Conservation (phyloP, 306 rosid genomes). For the Hippophae rhamnoides region DNA sequence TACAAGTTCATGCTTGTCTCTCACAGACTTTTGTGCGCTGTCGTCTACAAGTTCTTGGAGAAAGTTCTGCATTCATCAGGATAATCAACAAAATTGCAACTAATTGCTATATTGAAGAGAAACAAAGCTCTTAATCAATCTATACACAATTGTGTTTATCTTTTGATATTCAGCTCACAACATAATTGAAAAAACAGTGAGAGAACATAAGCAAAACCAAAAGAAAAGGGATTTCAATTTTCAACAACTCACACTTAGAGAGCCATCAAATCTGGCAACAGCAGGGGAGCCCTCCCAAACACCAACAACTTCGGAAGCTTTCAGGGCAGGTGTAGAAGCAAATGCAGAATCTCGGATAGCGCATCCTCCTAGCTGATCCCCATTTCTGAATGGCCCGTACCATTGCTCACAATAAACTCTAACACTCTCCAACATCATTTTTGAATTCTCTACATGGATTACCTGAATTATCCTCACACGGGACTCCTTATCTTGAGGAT, state of each 20-base stretch:
- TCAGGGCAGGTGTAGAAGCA: slow-evolving; percentile 57
- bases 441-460: slow-evolving; percentile 29
- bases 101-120: neutral
- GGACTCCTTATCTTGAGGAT: too few relatives aligned
- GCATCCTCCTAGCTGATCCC: slow-evolving; percentile 95
- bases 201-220: slow-evolving; percentile 4
- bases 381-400: slow-evolving; percentile 98
- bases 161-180: slow-evolving; percentile 2
- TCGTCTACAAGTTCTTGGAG: slow-evolving; percentile 40
- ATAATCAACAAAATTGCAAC: slow-evolving; percentile 1
- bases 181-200: neutral
- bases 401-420: slow-evolving; percentile 80
- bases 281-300: slow-evolving; percentile 56
- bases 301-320: slow-evolving; percentile 64
- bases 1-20: slow-evolving; percentile 44
- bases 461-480: slow-evolving; percentile 18
- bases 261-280: slow-evolving; percentile 31
- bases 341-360: slow-evolving; percentile 80
- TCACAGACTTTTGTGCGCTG: slow-evolving; percentile 25
- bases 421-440: slow-evolving; percentile 38
- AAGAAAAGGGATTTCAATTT: neutral
- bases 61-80: slow-evolving; percentile 30
- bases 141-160: neutral
- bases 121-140: neutral
- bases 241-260: slow-evolving; percentile 42